Base-by-base conservation (phyloP, 2,329 filamentous ascomycete genomes). In the Alternaria arborescens region DNA sequence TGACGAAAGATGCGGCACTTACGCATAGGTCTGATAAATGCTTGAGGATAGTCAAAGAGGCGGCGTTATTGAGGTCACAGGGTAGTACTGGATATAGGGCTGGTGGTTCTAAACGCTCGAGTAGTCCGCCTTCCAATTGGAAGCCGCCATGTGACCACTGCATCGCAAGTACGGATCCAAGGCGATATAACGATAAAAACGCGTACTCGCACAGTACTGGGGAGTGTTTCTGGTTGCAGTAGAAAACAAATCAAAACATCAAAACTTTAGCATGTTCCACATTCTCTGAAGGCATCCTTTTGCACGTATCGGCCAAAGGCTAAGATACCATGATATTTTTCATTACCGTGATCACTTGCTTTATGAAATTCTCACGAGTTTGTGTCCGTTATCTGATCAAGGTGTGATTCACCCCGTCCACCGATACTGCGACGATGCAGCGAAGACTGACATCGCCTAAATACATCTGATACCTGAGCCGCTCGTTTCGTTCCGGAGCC, bases 101-200 rank as follows among this genome's bases (percentile, higher is more conserved):
- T 16, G 46, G 46, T 1, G 46, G 46, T 4, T 16, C 46, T 8
- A 50, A 50, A 24, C 30, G 30, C 46, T 50, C 46, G 30, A 50
- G 46, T 22, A 50, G 46, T 50, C 32, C 14, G 20, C 32, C 32
- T 36, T 18, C 40, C 0, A 24, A 42, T 16, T 36, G 51, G n/a
- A 42, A 43, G 5, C 22, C 36, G 20, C 62, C 62, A 16, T 65
- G 60, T n/a, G 30, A 55, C 1, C 34, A 11, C 7, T 62, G 60
- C 38, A 58, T 62, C 12, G 32, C 51, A 41, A 55, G 52, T 22
- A 47, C 26, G 0, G 53, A 62, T 22, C 55, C 53, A n/a, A 30
- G 18, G 41, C n/a, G 60, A 26, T 30, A 57, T 46, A 30, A 26
- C 4, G 43, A 38, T 3, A 28, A 24, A 1, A n/a, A 28, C 18